Evolutionary conservation across 2,329 filamentous ascomycete genomes (phyloP).

Genomic region (Venturia asperata): DNA sequence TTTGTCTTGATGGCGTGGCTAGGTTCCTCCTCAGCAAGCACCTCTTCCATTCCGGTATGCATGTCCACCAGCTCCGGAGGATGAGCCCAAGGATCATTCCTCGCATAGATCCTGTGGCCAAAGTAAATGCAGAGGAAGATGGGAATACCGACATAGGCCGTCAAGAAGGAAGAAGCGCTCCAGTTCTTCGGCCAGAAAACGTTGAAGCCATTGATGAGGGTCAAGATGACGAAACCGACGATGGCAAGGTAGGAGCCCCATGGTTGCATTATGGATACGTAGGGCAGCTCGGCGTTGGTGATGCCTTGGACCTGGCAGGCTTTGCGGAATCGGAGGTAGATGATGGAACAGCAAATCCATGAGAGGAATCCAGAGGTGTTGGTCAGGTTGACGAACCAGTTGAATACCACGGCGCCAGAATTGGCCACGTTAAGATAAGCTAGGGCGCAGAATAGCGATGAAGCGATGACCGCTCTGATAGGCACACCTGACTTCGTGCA

Average conservation of each 20-base stretch:
- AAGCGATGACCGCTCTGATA: constrained; percentile 55
- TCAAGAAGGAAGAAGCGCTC: constrained; percentile 50
- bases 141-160: constrained; percentile 69
- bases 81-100: constrained; percentile 49
- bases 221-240: constrained; percentile 63
- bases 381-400: constrained; percentile 43
- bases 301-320: constrained; percentile 42
- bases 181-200: constrained; percentile 53
- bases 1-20: neutral
- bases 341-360: constrained; percentile 44
- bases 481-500: constrained; percentile 62
- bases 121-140: constrained; percentile 63
- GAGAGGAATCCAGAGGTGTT: constrained; percentile 37
- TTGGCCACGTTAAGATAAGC: constrained; percentile 51
- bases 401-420: constrained; percentile 37
- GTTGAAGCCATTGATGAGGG: constrained; percentile 67
- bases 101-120: constrained; percentile 56
- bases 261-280: constrained; percentile 62
- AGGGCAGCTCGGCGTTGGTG: constrained; percentile 38
- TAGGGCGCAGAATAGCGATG: constrained; percentile 55
- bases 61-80: constrained; percentile 47
- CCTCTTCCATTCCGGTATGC: constrained; percentile 35
- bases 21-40: constrained; percentile 23
- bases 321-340: constrained; percentile 43
- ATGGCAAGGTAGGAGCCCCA: constrained; percentile 62